These are phyloP conservation scores for Botryosphaeria dothidea DNA, from an alignment of 2,329 filamentous ascomycete species.

Conservation along the genomic window DNA sequence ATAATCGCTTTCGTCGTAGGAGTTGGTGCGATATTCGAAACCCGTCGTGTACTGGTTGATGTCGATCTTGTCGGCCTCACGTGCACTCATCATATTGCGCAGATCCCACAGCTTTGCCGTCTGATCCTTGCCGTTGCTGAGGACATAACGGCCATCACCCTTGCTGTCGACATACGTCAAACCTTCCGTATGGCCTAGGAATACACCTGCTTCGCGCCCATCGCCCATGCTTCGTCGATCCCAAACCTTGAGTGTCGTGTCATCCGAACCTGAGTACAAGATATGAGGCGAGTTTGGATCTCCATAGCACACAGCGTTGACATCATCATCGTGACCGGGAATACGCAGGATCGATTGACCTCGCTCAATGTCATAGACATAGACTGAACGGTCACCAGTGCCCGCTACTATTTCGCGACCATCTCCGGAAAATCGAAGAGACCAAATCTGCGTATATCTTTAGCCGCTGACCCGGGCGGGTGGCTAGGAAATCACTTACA, in stretches of 20 bases:
- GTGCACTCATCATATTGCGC: conserved; percentile 79
- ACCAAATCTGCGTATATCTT: conserved; percentile 66
- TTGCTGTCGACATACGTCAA: conserved; percentile 75
- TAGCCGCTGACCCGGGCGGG: not conserved
- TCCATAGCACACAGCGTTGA: conserved; percentile 96
- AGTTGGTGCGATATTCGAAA: conserved; percentile 74
- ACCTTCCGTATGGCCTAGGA: conserved; percentile 66
- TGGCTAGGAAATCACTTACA: conserved; percentile 66
- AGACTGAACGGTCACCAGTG: conserved; percentile 74
- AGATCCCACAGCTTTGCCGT: conserved; percentile 97
- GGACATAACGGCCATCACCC: conserved; percentile 83
- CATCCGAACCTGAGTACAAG: conserved; percentile 92
- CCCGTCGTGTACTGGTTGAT: conserved; percentile 59
- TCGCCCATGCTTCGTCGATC: conserved; percentile 73
- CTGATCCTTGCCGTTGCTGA: conserved; percentile 95
- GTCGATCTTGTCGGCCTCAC: conserved; percentile 60
- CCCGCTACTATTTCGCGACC: conserved; percentile 89
- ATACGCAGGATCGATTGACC: conserved; percentile 73
- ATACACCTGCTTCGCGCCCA: conserved; percentile 63
- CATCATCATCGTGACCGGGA: conserved; percentile 79
- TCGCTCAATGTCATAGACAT: conserved; percentile 90
- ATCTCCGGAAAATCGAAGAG: conserved; percentile 87
- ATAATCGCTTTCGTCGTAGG: conserved; percentile 66
- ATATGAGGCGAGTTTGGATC: conserved; percentile 88
- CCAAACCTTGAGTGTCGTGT: conserved; percentile 94